These are phyloP conservation scores for Gamarada debralockiae DNA, from an alignment of 495 filamentous ascomycete species.

Conservation along the genomic window DNA sequence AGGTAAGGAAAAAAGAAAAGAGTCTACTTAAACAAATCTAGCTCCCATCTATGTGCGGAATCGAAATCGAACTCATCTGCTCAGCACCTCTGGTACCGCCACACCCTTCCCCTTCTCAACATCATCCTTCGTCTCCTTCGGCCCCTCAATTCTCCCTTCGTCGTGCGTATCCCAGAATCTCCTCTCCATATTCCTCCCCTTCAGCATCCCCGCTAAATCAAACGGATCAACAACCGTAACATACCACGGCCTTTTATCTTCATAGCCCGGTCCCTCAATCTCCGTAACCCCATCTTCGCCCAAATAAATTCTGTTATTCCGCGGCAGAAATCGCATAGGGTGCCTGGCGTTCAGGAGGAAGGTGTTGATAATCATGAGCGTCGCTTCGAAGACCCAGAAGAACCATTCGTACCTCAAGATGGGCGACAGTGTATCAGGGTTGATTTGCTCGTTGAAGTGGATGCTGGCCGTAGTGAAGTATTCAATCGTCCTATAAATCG, in stretches of 20 bases:
- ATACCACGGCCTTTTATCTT: conserved; percentile 47
- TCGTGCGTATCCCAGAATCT: conserved; percentile 25
- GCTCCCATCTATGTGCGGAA: too few relatives aligned
- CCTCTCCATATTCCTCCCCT: conserved; percentile 38
- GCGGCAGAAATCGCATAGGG: conserved; percentile 57
- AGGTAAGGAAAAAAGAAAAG: too few relatives aligned
- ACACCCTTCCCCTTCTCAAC: too few relatives aligned
- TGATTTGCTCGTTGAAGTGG: conserved; percentile 7
- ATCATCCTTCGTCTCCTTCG: too few relatives aligned
- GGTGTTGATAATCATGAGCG: conserved; percentile 60
- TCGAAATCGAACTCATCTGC: too few relatives aligned
- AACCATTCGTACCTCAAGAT: conserved; percentile 65
- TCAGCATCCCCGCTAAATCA: conserved; percentile 55
- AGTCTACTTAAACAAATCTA: too few relatives aligned
- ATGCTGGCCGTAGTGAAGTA: conserved; percentile 39
- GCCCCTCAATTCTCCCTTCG: conserved; percentile 4
- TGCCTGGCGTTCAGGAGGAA: conserved; percentile 60
- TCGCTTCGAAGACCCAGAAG: conserved; percentile 68
- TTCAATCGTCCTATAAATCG: conserved; percentile 65
- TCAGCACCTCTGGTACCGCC: too few relatives aligned
- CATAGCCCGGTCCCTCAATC: conserved; percentile 58
- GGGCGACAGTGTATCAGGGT: conserved; percentile 36
- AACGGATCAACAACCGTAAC: conserved; percentile 65
- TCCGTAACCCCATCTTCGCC: conserved; percentile 62
- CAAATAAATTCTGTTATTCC: conserved; percentile 60